Conservation (phyloP, 2,329 filamentous ascomycete genomes). For the Metarhizium album region DNA sequence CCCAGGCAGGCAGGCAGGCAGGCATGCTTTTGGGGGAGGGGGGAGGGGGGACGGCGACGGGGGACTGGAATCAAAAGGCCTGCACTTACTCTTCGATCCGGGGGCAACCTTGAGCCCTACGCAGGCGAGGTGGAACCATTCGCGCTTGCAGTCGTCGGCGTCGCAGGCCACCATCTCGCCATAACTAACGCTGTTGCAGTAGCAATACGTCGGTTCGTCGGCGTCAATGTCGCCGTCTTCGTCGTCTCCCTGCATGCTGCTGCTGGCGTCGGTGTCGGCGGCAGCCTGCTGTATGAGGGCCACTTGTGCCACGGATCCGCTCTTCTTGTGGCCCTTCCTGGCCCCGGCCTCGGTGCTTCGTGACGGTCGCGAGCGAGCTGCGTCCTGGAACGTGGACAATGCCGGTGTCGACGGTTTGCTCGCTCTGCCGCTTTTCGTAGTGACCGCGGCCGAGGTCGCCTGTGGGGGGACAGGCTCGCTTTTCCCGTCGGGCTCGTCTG, state of each 20-base stretch:
- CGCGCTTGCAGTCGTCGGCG: constrained; percentile 57
- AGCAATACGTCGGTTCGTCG: constrained; percentile 67
- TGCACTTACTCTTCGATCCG: constrained; percentile 57
- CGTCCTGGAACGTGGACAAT: constrained; percentile 47
- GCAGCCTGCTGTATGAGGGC: constrained; percentile 22
- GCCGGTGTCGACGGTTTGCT: constrained; percentile 58
- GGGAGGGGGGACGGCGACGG: not conserved
- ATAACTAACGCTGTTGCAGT: constrained; percentile 70
- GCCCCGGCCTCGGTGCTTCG: constrained; percentile 35
- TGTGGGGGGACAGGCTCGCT: constrained; percentile 27
- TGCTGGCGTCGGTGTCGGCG: constrained; percentile 31
- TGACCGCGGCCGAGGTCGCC: constrained; percentile 33
- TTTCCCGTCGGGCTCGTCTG: constrained; percentile 26
- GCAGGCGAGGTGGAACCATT: constrained; percentile 80
- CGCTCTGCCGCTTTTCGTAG: constrained; percentile 54
- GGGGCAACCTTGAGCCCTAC: constrained; percentile 71
- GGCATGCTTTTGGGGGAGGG: not conserved
- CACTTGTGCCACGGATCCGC: constrained; percentile 27
- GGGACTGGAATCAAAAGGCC: no score
- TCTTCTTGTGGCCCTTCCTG: constrained; percentile 52
- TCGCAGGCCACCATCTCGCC: constrained; percentile 81
- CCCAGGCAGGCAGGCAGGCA: not conserved
- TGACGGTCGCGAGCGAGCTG: constrained; percentile 41
- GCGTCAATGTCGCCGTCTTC: constrained; percentile 52
- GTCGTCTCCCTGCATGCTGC: constrained; percentile 27